These are phyloP conservation scores for Scleroderma citrinum DNA, from an alignment of 768 basidiomycete genomes.

Conservation along the genomic window DNA sequence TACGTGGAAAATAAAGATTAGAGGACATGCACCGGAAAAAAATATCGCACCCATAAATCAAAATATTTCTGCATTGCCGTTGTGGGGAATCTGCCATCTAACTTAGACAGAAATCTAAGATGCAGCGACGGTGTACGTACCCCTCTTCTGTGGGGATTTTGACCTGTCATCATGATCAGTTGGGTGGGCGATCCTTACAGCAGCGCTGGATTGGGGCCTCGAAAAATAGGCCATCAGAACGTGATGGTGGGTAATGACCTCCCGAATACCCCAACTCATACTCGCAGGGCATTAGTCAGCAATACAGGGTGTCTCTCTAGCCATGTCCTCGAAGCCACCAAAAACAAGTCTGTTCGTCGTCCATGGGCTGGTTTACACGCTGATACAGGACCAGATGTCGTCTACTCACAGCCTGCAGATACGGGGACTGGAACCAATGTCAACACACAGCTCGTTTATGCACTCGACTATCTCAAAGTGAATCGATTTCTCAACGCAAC, in stretches of 20 bases:
- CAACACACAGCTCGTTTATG: conserved; percentile 84
- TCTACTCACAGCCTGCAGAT: conserved; percentile 85
- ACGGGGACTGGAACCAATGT: conserved; percentile 76
- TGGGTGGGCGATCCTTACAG: conserved; percentile 70
- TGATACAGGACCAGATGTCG: conserved; percentile 45
- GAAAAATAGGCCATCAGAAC: conserved; percentile 63
- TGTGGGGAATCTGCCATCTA: conserved; percentile 51
- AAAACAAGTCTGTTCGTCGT: not conserved
- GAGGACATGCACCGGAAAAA: not conserved
- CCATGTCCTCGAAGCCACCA: not conserved
- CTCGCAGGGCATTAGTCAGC: too few relatives aligned
- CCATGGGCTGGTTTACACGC: not conserved
- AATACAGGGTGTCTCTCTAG: too few relatives aligned
- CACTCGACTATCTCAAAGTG: conserved; percentile 78
- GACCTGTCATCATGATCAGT: conserved; percentile 35
- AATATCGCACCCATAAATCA: conserved; percentile 74
- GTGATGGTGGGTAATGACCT: not conserved
- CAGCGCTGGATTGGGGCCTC: conserved; percentile 52
- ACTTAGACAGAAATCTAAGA: conserved; percentile 8
- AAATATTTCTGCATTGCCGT: conserved; percentile 84
- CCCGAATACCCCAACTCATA: too few relatives aligned
- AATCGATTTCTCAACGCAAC: conserved; percentile 9
- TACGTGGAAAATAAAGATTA: conserved; percentile 22
- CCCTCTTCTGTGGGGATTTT: conserved; percentile 46
- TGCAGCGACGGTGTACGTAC: conserved; percentile 31